phyloP scores from a whole-genome alignment of 2,329 filamentous ascomycete species.

The Oidium heveae region DNA sequence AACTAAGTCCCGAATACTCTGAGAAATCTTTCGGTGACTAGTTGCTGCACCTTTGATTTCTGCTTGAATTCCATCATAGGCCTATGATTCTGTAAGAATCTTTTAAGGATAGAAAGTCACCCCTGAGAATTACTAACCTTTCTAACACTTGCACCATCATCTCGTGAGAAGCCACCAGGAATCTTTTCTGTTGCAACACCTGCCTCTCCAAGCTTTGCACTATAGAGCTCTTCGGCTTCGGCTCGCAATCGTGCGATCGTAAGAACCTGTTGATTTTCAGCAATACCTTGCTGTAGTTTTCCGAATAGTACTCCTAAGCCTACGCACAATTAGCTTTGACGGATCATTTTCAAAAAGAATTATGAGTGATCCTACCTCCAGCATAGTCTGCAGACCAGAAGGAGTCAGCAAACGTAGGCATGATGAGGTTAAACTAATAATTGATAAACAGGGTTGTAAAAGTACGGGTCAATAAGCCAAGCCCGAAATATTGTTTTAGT shows the following conservation, averaged over 20 bases:
- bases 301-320: constrained; percentile 80
- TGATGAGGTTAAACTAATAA: constrained; percentile 15
- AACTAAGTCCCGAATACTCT: constrained; percentile 87
- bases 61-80: constrained; percentile 73
- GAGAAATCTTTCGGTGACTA: constrained; percentile 85
- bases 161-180: constrained; percentile 58
- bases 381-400: constrained; percentile 98
- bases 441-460: neutral
- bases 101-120: neutral
- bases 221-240: constrained; percentile 82
- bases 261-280: constrained; percentile 85
- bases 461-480: no score
- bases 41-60: constrained; percentile 82
- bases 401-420: constrained; percentile 79
- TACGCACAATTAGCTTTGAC: constrained; percentile 11
- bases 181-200: constrained; percentile 60
- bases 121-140: constrained; percentile 58
- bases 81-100: constrained; percentile 23
- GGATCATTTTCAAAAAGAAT: neutral
- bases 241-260: constrained; percentile 83
- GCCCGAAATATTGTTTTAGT: no score
- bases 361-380: constrained; percentile 31
- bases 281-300: constrained; percentile 87
- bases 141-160: constrained; percentile 85
- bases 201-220: constrained; percentile 57